Percentiles rank a stretch among this genome's conserved stretches.
Conservation (phyloP, 495 filamentous ascomycete genomes). For the Aspergillus saccharolyticus region DNA sequence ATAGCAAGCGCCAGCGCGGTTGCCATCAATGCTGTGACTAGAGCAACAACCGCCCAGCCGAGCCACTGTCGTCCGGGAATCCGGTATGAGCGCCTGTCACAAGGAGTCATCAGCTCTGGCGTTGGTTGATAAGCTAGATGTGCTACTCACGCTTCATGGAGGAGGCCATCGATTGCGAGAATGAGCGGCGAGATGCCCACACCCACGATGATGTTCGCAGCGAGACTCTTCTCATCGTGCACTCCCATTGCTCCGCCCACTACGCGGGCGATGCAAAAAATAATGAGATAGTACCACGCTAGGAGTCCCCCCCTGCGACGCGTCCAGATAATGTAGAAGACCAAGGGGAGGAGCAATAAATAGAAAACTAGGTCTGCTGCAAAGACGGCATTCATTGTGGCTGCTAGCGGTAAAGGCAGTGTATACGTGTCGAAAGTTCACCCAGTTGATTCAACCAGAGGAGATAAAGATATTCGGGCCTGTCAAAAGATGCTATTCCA, state of each 20-base stretch:
- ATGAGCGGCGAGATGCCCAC: constrained; percentile 43
- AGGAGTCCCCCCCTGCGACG: constrained; percentile 33
- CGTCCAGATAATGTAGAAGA: constrained; percentile 26
- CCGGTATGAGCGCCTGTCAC: constrained; percentile 12
- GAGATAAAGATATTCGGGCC: too few species aligned
- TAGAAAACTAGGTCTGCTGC: constrained; percentile 35
- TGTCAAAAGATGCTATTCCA: too few species aligned
- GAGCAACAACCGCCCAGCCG: constrained; percentile 21
- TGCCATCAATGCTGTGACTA: constrained; percentile 16
- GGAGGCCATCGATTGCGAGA: constrained; percentile 29
- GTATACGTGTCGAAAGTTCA: too few species aligned
- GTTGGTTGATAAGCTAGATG: background rate
- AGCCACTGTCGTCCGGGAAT: constrained; percentile 20
- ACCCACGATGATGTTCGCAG: constrained; percentile 32
- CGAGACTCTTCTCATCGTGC: constrained; percentile 15
- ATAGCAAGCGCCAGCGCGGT: constrained; percentile 10
- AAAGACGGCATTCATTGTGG: constrained; percentile 23
- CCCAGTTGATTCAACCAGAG: too few species aligned
- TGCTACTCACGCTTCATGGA: constrained; percentile 37
- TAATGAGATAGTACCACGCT: constrained; percentile 35
- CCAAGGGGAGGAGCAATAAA: constrained; percentile 22
- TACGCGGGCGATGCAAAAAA: constrained; percentile 35
- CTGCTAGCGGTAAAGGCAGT: too few species aligned
- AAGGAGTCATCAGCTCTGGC: background rate
- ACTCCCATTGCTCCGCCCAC: constrained; percentile 31